phyloP scores from a whole-genome alignment of 768 basidiomycete species.

The Ramaria sp. region DNA sequence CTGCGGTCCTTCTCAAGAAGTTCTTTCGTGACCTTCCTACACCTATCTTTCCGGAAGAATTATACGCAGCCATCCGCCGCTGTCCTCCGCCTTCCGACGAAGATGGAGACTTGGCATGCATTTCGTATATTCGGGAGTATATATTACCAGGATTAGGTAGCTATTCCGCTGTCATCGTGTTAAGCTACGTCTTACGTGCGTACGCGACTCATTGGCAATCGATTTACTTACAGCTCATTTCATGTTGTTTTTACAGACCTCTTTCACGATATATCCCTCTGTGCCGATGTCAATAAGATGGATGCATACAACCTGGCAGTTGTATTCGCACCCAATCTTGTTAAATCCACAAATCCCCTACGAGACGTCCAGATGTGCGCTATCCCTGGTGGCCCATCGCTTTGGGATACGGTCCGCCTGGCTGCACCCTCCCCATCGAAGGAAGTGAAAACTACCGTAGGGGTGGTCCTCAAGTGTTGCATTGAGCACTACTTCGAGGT shows the following conservation, averaged over 20 bases:
- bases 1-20: constrained; percentile 80
- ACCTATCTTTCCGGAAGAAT: constrained; percentile 62
- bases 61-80: constrained; percentile 53
- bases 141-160: constrained; percentile 59
- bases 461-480: constrained; percentile 61
- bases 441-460: constrained; percentile 36
- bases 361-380: constrained; percentile 68
- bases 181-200: constrained; percentile 60
- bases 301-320: constrained; percentile 75
- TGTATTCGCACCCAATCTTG: constrained; percentile 71
- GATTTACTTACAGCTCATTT: constrained; percentile 5
- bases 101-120: constrained; percentile 43
- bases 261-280: constrained; percentile 67
- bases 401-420: constrained; percentile 16
- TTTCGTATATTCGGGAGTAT: constrained; percentile 57
- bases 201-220: constrained; percentile 10
- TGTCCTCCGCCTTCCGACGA: constrained; percentile 53
- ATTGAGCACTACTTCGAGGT: constrained; percentile 79
- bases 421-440: constrained; percentile 12
- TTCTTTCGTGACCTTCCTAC: constrained; percentile 72
- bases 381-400: constrained; percentile 39
- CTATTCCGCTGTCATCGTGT: constrained; percentile 55
- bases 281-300: constrained; percentile 63
- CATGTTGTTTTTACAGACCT: constrained; percentile 38
- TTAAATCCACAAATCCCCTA: constrained; percentile 55